Base-by-base conservation (phyloP, 2,329 filamentous ascomycete genomes). In the Sporothrix brasiliensis region DNA sequence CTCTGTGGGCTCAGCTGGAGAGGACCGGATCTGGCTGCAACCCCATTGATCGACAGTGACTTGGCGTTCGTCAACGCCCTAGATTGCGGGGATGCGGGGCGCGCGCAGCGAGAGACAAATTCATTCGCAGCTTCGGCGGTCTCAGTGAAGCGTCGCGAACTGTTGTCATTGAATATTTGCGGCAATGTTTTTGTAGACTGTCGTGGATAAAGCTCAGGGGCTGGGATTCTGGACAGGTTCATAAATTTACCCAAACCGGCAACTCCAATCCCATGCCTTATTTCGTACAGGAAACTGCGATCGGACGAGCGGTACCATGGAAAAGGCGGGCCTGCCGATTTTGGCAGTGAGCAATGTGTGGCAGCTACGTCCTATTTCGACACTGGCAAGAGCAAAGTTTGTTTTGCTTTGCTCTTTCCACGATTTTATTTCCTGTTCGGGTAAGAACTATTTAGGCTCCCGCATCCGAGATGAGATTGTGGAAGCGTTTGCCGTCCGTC, bases 21-120 rank as follows among this genome's bases (percentile, higher is more conserved):
- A 4, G 27, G 19, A 16, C 56, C n/a, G 56, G 19, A 19, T 30
- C 14, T 58, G 54, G 56, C 30, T 60, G 56, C 56, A 60, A 60
- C 56, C 56, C 56, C 34, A 44, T 41, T 6, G 56, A 60, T 60
- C 56, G 56, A n/a, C 34, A 60, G 34, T 24, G 30, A 21, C 30
- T 34, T 4, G 34, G 21, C 6, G 11, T 24, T 54, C 24, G 24
- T 54, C 53, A 60, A 13, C 19, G 34, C 19, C 34, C 56, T 19
- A 10, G 39, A 41, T 60, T 60, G 56, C 56, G 56, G 56, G 34
- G 54, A 34, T 60, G 30, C 56, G 56, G 34, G 56, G 56, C 9
- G 41, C 9, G 41, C 11, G 41, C 11, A 4, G 4, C 11, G 11
- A 44, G 14, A 44, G 14, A 44, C 41, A 44, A 44, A 13, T 9